Base-by-base conservation (phyloP, 108 stramenopile species). In the Pseudonitzschia delicatissima region DNA sequence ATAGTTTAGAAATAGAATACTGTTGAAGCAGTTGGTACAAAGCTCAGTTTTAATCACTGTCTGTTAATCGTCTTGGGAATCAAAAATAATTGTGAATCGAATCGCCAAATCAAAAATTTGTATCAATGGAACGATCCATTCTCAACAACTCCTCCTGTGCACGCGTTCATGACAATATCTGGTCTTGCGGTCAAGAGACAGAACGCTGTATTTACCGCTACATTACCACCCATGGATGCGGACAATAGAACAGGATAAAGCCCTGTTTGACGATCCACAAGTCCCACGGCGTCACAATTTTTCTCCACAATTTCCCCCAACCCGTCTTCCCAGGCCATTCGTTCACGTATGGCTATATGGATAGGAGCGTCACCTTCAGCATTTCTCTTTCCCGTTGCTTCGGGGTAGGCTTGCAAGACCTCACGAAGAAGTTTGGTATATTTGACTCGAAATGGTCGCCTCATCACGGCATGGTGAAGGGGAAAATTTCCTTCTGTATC, bases 71-170 rank as follows among this genome's bases (percentile, higher is more conserved):
- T n/a, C n/a, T n/a, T n/a, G n/a, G n/a, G n/a, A n/a, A n/a, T n/a
- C 82, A 2, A 77, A 84, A 36, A 26, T 34, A 39, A 47, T 62
- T 5, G 67, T 63, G 33, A 86, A 88, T 58, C 60, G n/a, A n/a
- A n/a, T n/a, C n/a, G n/a, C n/a, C n/a, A n/a, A n/a, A n/a, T n/a
- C n/a, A n/a, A 72, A 37, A 87, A 87, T 58, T 58, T 88, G 25
- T 85, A 88, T 28, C 68, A 65, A 87, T 11, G 71, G 64, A 21
- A 65, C 48, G 6, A 68, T 68, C 26, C 86, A 92, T 74, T 86
- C 91, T 2, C 55, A 74, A 29, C 49, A 82, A 58, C 20, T 4
- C 13, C 20, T 42, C 37, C 6, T 36, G 5, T 37, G 40, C 60
- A 61, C 29, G 52, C 52, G 11, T 26, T 33, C 29, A 64, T 68